Conservation (phyloP, 768 basidiomycete species). For the Phylloporus sp. region DNA sequence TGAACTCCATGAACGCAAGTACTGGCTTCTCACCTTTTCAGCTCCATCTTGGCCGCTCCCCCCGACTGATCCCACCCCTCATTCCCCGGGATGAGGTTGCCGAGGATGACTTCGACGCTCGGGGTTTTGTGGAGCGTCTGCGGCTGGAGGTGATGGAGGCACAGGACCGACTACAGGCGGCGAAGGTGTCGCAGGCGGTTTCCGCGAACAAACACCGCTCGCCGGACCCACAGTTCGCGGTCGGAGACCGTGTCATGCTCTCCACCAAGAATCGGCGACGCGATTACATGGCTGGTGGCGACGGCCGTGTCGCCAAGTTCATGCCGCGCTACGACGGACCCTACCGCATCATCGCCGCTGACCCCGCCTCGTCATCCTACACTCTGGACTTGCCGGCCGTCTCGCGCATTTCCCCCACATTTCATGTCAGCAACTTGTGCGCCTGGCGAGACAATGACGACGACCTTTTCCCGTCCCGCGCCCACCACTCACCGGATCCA, state of each 20-base stretch:
- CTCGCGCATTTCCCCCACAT: not conserved
- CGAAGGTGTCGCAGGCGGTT: not conserved
- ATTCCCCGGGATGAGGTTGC: fast-evolving
- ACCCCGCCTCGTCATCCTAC: not conserved
- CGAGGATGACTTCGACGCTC: not conserved
- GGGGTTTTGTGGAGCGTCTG: not conserved
- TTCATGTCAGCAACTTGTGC: not conserved
- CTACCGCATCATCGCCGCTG: not conserved
- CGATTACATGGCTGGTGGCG: not conserved
- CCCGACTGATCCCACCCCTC: not conserved
- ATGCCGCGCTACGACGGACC: not conserved
- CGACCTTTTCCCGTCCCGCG: not conserved
- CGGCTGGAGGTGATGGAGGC: not conserved
- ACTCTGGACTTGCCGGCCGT: not conserved
- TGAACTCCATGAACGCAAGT: not conserved
- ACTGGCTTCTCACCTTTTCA: not conserved
- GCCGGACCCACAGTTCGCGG: not conserved
- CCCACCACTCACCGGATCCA: not conserved
- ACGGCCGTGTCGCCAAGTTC: not conserved
- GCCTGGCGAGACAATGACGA: not conserved
- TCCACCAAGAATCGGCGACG: not conserved
- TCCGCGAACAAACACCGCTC: not conserved
- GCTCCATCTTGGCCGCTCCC: not conserved
- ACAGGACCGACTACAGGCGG: not conserved
- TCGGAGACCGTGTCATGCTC: not conserved